Conservation (phyloP, 352 stramenopile genomes). For the Phytophthora idaei region DNA sequence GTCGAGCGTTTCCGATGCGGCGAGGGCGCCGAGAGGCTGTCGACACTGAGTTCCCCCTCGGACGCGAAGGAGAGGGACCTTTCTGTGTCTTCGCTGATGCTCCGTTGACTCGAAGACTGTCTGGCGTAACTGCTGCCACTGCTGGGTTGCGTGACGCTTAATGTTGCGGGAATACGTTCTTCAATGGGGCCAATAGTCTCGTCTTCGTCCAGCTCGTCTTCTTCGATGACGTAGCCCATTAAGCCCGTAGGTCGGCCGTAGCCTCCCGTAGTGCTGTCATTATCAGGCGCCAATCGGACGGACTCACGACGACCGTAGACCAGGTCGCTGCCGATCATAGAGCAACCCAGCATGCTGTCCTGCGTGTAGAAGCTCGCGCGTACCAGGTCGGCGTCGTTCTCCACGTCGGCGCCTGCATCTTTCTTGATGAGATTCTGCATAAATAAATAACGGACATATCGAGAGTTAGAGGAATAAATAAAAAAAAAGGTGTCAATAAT, state of each 20-base stretch:
- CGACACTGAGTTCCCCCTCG: conserved; percentile 51
- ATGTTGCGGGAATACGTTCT: conserved; percentile 26
- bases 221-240: conserved; percentile 43
- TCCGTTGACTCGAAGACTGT: conserved; percentile 45
- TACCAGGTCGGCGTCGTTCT: conserved; percentile 41
- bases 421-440: conserved; percentile 53
- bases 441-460: conserved; percentile 21
- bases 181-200: conserved; percentile 35
- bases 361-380: conserved; percentile 56
- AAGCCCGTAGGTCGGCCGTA: conserved; percentile 37
- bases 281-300: conserved; percentile 10
- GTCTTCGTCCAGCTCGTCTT: conserved; percentile 42
- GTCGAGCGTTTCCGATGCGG: conserved; percentile 34
- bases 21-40: conserved; percentile 36
- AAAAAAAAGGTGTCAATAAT: background rate
- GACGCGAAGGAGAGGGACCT: conserved; percentile 67
- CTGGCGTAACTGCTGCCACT: conserved; percentile 32
- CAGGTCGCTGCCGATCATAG: conserved; percentile 51
- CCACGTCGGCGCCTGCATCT: conserved; percentile 34
- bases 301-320: conserved; percentile 50
- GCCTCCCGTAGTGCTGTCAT: conserved; percentile 21
- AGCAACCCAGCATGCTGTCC: conserved; percentile 38
- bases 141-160: conserved; percentile 20
- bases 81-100: conserved; percentile 69
- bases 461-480: conserved; percentile 5